Base-by-base conservation (phyloP, 2,329 filamentous ascomycete species). In the Lanzia echinophila region DNA sequence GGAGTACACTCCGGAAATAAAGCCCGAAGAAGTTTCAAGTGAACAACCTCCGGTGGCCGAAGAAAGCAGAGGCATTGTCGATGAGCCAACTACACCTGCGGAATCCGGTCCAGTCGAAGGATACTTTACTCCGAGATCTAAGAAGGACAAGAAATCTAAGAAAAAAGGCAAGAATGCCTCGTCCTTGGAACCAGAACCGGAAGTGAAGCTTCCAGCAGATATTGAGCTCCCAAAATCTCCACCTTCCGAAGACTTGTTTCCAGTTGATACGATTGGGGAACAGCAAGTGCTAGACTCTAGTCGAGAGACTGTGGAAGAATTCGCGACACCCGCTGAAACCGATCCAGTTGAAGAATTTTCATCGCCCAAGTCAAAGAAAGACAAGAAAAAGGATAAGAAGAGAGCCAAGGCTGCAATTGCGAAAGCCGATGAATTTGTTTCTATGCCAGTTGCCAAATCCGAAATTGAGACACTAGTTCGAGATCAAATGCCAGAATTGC, bases 61-160 rank as follows among this genome's bases (percentile, higher is more conserved):
- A n/a, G 31, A 32, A 24, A 36, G 12, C 11, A 20, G 8, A 52
- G 22, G 38, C n/a, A 10, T 38, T 31, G 13, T 47, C 32, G 32
- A 47, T 24, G n/a, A 47, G 15, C 2, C 17, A 31, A 15, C 13
- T 32, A 10, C 3, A n/a, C 38, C 50, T 36, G 47, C 15, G 33
- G 53, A 56, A 10, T 31, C 39, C 22, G 45, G 50, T 38, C 22
- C 17, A 36, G 48, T 47, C n/a, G 43, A 58, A 39, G 54, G 53
- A 17, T 53, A 54, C 31, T 53, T 49, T 15, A 17, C 47, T 3
- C 31, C 49, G 6, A 58, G 53, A 28, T 62, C 58, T 19, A 61
- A 60, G 47, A 61, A 59, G 28, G 49, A 58, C n/a, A n/a, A n/a
- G n/a, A n/a, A n/a, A n/a, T n/a, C n/a, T 19, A 60, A 56, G 57